phyloP scores from a whole-genome alignment of 78 protist species.

The Dictyostelium capitatum region DNA sequence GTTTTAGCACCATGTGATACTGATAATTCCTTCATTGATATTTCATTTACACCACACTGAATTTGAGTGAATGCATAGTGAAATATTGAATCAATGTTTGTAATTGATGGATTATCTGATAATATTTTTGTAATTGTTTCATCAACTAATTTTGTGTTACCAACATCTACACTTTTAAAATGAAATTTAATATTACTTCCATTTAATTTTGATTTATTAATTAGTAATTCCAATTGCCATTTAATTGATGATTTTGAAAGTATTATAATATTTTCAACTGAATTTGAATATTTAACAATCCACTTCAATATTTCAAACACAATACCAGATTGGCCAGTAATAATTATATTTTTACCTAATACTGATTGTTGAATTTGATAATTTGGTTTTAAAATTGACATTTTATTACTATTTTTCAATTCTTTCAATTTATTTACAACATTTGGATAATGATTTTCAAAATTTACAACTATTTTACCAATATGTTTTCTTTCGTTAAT shows the following conservation, averaged over 20 bases:
- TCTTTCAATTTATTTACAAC: no score
- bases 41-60: neutral
- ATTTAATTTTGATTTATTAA: neutral
- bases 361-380: neutral
- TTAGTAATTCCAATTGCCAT: conserved; percentile 1
- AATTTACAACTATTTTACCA: conserved; percentile 47
- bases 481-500: conserved; percentile 8
- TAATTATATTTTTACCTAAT: neutral
- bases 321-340: conserved; percentile 9
- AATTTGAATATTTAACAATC: neutral
- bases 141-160: neutral
- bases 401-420: no score
- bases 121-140: neutral
- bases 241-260: conserved; percentile 17
- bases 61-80: neutral
- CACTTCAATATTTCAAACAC: conserved; percentile 1
- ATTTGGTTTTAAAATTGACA: neutral
- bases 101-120: neutral
- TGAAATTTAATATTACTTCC: neutral
- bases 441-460: no score
- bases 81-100: neutral
- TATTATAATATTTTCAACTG: conserved; percentile 6
- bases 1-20: conserved; percentile 5
- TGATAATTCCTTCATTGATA: neutral
- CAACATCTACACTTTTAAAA: conserved; percentile 17